Percentiles rank a stretch among this genome's conserved stretches.
These are phyloP conservation scores for Solanum infundibuliforme DNA, from an alignment of 257 asterid genomes.

Conservation along the genomic window DNA sequence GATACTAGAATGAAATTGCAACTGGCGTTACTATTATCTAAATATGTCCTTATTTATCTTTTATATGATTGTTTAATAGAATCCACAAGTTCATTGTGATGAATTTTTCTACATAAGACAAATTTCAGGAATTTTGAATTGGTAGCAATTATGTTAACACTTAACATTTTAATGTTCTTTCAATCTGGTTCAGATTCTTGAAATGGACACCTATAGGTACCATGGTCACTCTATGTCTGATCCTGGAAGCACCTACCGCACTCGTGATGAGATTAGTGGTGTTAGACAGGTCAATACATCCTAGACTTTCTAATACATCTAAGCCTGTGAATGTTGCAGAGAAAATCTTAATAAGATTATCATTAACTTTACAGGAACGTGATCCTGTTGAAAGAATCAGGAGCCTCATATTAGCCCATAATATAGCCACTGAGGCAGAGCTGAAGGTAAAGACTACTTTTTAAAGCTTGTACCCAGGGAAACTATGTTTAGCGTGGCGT, in stretches of 20 bases:
- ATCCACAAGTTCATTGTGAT: background rate
- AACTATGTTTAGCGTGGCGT: background rate
- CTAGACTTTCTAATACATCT: background rate
- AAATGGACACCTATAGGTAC: conserved; percentile 98
- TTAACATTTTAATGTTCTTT: conserved; percentile 5
- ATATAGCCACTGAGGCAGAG: conserved; percentile 79
- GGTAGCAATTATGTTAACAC: background rate
- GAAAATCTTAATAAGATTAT: background rate
- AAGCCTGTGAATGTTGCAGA: background rate
- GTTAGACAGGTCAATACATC: conserved; percentile 65
- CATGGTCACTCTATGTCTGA: conserved; percentile 99
- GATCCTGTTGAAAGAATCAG: conserved; percentile 91
- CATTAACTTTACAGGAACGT: conserved; percentile 55
- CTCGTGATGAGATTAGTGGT: conserved; percentile 91
- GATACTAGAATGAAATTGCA: background rate
- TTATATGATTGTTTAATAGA: background rate
- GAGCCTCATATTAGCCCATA: conserved; percentile 69
- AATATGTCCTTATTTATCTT: background rate
- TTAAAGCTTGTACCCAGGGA: background rate
- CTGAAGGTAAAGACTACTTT: conserved; percentile 47
- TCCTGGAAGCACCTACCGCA: conserved; percentile 98
- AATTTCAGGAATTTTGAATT: background rate
- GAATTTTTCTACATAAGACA: background rate
- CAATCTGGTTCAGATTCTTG: conserved; percentile 68
- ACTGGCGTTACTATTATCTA: background rate